These are phyloP conservation scores for Boletus rubescentipes DNA, from an alignment of 768 basidiomycete genomes.

Conservation along the genomic window DNA sequence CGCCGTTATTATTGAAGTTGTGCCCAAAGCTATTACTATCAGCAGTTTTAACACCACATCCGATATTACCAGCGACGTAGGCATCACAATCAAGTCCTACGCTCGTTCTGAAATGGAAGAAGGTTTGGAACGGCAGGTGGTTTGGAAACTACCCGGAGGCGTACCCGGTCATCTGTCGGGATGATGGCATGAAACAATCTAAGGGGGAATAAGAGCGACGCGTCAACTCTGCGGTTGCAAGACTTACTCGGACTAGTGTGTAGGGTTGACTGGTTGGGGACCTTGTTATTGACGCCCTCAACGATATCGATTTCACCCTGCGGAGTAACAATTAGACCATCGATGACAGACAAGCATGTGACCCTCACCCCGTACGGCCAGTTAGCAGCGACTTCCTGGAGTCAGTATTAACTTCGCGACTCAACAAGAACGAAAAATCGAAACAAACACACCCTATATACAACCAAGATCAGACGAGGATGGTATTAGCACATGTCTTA, in stretches of 20 bases:
- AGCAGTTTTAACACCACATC: constrained; percentile 32
- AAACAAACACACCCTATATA: constrained; percentile 23
- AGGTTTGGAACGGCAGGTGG: background rate
- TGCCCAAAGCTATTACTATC: constrained; percentile 35
- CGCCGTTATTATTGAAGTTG: constrained; percentile 36
- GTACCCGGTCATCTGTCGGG: constrained; percentile 34
- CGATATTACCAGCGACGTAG: constrained; percentile 24
- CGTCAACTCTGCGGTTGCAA: too few relatives aligned
- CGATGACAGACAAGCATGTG: background rate
- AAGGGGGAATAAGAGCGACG: background rate
- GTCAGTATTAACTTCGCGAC: background rate
- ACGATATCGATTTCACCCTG: constrained; percentile 35
- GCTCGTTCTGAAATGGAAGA: constrained; percentile 11
- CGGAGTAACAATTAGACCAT: background rate
- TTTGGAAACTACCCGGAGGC: background rate
- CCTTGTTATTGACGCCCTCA: constrained; percentile 33
- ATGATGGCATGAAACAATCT: constrained; percentile 33
- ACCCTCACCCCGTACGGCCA: constrained; percentile 26
- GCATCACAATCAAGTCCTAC: constrained; percentile 26
- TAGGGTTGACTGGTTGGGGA: constrained; percentile 32
- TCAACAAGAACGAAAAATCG: background rate
- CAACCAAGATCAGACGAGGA: background rate
- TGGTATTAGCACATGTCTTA: background rate
- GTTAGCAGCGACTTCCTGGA: constrained; percentile 26
- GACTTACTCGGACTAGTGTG: constrained; percentile 27